Conservation (phyloP, 257 asterid species). For the Fraxinus pennsylvanica region DNA sequence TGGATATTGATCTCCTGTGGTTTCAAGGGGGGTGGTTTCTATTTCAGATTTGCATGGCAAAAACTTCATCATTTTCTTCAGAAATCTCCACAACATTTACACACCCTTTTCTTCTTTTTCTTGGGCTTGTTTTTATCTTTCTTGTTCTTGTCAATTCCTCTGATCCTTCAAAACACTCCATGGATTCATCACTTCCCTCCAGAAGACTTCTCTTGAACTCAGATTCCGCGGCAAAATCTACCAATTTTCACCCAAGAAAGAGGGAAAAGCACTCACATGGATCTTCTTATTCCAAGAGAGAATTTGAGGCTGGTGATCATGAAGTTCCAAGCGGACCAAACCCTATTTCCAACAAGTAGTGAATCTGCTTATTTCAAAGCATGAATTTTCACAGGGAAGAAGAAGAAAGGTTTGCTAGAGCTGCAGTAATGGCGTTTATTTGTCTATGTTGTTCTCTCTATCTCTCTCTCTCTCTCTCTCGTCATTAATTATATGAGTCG, state of each 20-base stretch:
- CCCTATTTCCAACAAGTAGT: slow-evolving; percentile 63
- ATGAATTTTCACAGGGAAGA: neutral
- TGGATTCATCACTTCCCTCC: slow-evolving; percentile 19
- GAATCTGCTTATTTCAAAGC: slow-evolving; percentile 5
- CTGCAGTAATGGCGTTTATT: slow-evolving; percentile 15
- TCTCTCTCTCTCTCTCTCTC: neutral
- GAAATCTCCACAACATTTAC: slow-evolving; percentile 16
- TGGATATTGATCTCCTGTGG: slow-evolving; percentile 32
- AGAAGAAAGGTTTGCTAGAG: neutral
- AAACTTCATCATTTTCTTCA: slow-evolving; percentile 14
- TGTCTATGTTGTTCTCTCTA: neutral
- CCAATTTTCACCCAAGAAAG: slow-evolving; percentile 15
- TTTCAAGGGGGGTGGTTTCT: slow-evolving; percentile 25
- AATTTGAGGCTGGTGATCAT: slow-evolving; percentile 50
- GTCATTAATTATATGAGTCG: slow-evolving; percentile 22
- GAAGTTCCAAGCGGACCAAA: slow-evolving; percentile 85
- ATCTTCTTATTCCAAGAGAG: slow-evolving; percentile 25
- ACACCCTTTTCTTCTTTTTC: slow-evolving; percentile 22
- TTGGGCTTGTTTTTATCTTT: slow-evolving; percentile 28
- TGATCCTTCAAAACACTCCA: slow-evolving; percentile 2
- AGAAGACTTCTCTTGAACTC: slow-evolving; percentile 12
- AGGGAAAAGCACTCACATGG: neutral
- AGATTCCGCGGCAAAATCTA: neutral
- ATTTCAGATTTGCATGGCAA: slow-evolving; percentile 38
- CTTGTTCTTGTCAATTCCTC: slow-evolving; percentile 31